Percentiles rank a stretch among this genome's conserved stretches.
Evolutionary conservation across 2,329 filamentous ascomycete species (phyloP).

Genomic region (Aspergillus sp.): DNA sequence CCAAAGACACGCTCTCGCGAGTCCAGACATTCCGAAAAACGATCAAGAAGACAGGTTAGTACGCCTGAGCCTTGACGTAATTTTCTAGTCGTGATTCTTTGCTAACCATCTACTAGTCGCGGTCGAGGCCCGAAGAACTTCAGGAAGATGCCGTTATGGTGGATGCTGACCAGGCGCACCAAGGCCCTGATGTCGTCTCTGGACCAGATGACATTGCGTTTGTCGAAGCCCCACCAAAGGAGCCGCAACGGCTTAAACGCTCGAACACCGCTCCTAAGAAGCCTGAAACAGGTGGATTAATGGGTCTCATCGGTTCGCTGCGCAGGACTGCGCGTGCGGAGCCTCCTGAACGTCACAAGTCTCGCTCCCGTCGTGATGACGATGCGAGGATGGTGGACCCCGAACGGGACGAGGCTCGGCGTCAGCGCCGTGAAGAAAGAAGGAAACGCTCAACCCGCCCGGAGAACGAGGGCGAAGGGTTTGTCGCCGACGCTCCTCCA

Average conservation of each 20-base stretch:
- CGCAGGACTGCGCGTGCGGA: slow-evolving; percentile 34
- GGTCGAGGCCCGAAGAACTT: slow-evolving; percentile 31
- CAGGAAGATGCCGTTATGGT: slow-evolving; percentile 57
- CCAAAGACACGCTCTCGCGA: slow-evolving; percentile 34
- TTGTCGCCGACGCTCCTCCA: slow-evolving; percentile 44
- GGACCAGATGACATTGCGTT: slow-evolving; percentile 54
- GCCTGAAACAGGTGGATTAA: slow-evolving; percentile 53
- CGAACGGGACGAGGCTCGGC: slow-evolving; percentile 37
- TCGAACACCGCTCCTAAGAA: slow-evolving; percentile 64
- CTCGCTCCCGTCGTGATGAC: slow-evolving; percentile 38
- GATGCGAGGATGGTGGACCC: slow-evolving; percentile 34
- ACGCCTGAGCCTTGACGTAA: neutral
- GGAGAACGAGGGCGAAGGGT: slow-evolving; percentile 52
- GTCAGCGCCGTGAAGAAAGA: slow-evolving; percentile 36
- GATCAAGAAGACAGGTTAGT: slow-evolving; percentile 40
- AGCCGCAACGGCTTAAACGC: slow-evolving; percentile 55
- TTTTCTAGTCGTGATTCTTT: neutral
- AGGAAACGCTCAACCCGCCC: slow-evolving; percentile 42
- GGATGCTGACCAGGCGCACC: slow-evolving; percentile 48
- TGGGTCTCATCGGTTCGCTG: slow-evolving; percentile 61
- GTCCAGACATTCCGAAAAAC: slow-evolving; percentile 33
- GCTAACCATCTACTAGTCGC: slow-evolving; percentile 26
- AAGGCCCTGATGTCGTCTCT: slow-evolving; percentile 44
- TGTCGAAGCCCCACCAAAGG: slow-evolving; percentile 49
- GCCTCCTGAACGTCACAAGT: slow-evolving; percentile 36